These are phyloP conservation scores for Amanita inopinata DNA, from an alignment of 768 basidiomycete species.

Conservation along the genomic window DNA sequence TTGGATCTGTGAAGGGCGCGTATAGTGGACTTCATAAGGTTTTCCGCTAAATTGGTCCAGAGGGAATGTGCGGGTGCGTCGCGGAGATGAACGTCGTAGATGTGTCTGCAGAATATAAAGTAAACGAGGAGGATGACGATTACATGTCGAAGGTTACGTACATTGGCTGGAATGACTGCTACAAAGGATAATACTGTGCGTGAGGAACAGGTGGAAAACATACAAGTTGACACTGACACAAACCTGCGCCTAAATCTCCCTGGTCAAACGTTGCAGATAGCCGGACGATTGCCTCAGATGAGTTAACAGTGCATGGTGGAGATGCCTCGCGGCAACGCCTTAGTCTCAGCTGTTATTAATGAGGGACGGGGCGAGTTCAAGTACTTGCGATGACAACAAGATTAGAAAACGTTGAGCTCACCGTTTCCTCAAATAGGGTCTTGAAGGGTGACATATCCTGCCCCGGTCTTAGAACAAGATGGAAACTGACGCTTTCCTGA, in stretches of 20 bases:
- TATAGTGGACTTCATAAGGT: neutral
- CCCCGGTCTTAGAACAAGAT: constrained; percentile 41
- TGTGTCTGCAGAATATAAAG: neutral
- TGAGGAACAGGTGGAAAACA: too few species aligned
- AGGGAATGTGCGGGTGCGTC: constrained; percentile 29
- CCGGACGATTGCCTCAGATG: constrained; percentile 4
- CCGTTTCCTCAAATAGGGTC: constrained; percentile 38
- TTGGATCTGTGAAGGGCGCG: constrained; percentile 14
- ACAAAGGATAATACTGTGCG: too few species aligned
- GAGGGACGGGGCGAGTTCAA: neutral
- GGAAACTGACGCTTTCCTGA: constrained; percentile 47
- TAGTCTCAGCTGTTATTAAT: constrained; percentile 23
- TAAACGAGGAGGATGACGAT: constrained; percentile 10
- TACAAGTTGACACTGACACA: neutral
- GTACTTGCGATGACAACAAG: neutral
- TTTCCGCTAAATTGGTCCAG: constrained; percentile 16
- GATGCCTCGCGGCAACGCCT: constrained; percentile 20
- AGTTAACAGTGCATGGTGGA: neutral
- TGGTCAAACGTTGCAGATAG: neutral
- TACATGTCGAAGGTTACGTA: constrained; percentile 22
- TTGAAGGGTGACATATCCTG: constrained; percentile 36
- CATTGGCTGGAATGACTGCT: constrained; percentile 14
- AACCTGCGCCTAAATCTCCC: neutral
- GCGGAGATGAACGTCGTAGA: constrained; percentile 14
- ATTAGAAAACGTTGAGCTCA: constrained; percentile 18